Base-by-base conservation (phyloP, 345 rosid species). In the Kandelia obovata region DNA sequence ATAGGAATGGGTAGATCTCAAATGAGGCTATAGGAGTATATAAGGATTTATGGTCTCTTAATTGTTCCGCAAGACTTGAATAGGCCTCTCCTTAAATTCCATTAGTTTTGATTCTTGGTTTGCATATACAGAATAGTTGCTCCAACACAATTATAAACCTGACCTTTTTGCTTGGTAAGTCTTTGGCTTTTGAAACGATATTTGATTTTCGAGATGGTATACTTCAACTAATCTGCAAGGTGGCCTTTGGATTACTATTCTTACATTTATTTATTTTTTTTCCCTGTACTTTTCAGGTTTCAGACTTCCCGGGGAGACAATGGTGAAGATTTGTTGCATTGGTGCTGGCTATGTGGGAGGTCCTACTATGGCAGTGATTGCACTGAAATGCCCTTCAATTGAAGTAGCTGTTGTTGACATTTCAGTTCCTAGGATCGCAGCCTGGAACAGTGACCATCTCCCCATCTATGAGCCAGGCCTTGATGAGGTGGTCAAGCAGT, bases 391-490 rank as follows among this genome's bases (percentile, higher is more conserved):
- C 61, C 89, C 89, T 21, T 66, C 72, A 23, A 73, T 89, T 34
- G 87, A 87, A 80, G 95, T 89, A 28, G 86, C 77, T 1, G 95
- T 89, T 26, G 95, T 87, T 7, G 95, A 85, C 70, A 87, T 89
- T 74, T 83, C 95, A 1, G 82, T 71, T n/a, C 59, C 87, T 13
- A 79, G 95, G 71, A 87, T 89, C 76, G 61, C 66, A 0, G 89
- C 95, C 23, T 89, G 95, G 91, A 88, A 88, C 74, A 78, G 91
- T 28, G 86, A 87, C 7, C 82, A 78, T 65, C 88, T 89, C 43
- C 94, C 94, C 0, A 86, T 86, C 52, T 89, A 85, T 21, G 94
- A 89, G 77, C 94, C 89, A 0, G 91, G 91, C 66, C 89, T 89
- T 1, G 87, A 86, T 1, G 87, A 85, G 4, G 88, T 89, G 53